Evolutionary conservation across 1,284 basidiomycete species (phyloP).

Genomic region (Kwoniella shivajii): DNA sequence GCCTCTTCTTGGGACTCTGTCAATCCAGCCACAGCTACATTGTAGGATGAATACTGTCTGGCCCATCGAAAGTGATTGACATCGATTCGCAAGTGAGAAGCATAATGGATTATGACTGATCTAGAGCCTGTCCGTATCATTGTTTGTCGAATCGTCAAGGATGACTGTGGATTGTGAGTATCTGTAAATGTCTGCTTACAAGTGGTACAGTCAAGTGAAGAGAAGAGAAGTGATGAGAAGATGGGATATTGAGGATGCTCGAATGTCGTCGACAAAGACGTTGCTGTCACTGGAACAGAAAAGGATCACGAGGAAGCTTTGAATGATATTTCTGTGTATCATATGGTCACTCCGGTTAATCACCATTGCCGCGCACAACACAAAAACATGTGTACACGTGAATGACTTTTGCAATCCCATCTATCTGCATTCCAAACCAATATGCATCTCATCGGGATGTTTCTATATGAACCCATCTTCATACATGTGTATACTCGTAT

Average conservation of each 20-base stretch:
- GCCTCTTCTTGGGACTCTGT: conserved; percentile 82
- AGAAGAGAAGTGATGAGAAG: background rate
- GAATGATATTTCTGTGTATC: background rate
- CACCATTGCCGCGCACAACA: conserved; percentile 24
- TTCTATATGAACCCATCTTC: too few relatives aligned
- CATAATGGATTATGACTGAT: too few relatives aligned
- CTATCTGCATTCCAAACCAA: too few relatives aligned
- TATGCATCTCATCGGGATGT: too few relatives aligned
- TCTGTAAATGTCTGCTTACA: background rate
- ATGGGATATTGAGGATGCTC: background rate
- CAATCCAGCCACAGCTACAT: conserved; percentile 74
- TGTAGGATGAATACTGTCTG: conserved; percentile 60
- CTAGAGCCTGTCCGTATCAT: conserved; percentile 2
- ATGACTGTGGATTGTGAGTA: too few relatives aligned
- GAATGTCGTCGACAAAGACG: background rate
- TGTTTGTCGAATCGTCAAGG: too few relatives aligned
- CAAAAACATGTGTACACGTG: conserved; percentile 34
- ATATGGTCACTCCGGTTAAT: conserved; percentile 12
- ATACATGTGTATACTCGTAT: too few relatives aligned
- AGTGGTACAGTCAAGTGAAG: background rate
- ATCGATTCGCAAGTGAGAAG: background rate
- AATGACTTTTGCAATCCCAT: conserved; percentile 16
- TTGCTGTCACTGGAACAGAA: too few relatives aligned
- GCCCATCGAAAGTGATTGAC: background rate
- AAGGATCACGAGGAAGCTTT: too few relatives aligned